Evolutionary conservation across 1,284 basidiomycete genomes (phyloP), one percentile per base, ranked within the genome.

Genomic region (Phellopilus nigrolimitatus): DNA sequence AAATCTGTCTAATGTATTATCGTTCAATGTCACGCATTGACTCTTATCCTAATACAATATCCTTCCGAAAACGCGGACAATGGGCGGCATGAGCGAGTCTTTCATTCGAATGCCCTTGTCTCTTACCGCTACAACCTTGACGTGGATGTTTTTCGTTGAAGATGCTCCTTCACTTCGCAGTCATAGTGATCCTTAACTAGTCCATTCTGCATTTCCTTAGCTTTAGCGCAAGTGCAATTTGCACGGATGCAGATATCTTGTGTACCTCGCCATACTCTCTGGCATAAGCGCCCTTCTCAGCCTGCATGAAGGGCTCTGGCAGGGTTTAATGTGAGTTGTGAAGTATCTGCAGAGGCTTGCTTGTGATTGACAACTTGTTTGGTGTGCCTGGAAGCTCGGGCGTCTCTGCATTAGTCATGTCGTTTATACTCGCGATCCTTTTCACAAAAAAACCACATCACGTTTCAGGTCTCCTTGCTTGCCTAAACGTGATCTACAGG

Each of bases 141-240:
- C 10, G n/a, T 33, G 31, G 31, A 12, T 59, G 84, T 44, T 73
- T 72, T 19, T 76, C 82, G 1, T 74, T 79, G 33, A 79, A 80
- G 38, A 84, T 89, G 84, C 80, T 88, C 60, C 67, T 88, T 19
- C 80, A 83, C 13, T 84, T 84, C 47, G 68, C 85, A 46, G 84
- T 88, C 55, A 82, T 89, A 76, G 78, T 89, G 36, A 83, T 85
- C 38, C 75, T 83, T 48, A 89, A 89, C 60, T 75, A 84, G 84
- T 86, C 56, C 59, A 73, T 60, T 19, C 44, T 31, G 15, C 27
- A 53, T 45, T 40, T 24, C 19, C 36, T 56, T n/a, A n/a, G n/a
- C n/a, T n/a, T n/a, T 42, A 9, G 30, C 3, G 27, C 34, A 9
- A 17, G 54, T 54, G 31, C 45, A 55, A 59, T 44, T 37, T 28